Base-by-base conservation (phyloP, 306 rosid genomes). In the Trifolium pratense region DNA sequence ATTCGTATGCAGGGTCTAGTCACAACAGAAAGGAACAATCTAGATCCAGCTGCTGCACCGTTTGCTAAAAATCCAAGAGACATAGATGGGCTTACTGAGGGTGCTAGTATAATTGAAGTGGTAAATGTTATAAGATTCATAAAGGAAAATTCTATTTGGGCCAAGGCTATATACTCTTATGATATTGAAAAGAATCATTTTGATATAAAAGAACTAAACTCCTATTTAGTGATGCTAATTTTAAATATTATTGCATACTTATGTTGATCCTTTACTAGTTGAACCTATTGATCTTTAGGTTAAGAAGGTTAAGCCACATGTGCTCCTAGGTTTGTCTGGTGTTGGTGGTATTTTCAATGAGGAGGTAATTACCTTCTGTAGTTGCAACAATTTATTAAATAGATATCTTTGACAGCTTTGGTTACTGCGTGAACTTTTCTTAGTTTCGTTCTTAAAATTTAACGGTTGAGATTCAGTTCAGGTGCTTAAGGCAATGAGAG, bases 401-500 rank as follows among this genome's bases (percentile, higher is more conserved):
- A 43, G 69, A 70, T 31, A 71, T 57, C 36, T 57, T 83, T 68
- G 64, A 75, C 43, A 53, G 66, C 80, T 64, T 49, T 46, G 43
- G 72, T 49, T 71, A 63, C 67, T 64, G 58, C 23, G 6, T 70
- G 66, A 9, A 60, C 56, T 72, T 75, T 61, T 65, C 76, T 78
- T 45, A 59, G 68, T 66, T 12, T 66, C 59, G 59, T 77, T 78
- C 79, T 81, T 75, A 65, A 20, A 74, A 78, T 51, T 78, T 80
- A 68, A 46, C 64, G 57, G 71, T 63, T 86, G 85, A 32, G 81
- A 70, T 79, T 78, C 49, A 7, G 73, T 76, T 74, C 83, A 95
- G 99, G 99, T 95, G 70, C 97, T 95, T 59, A 87, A 86, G 81
- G 96, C 97, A 78, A 88, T 95, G 97, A 80, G 82, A 85, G 95